Base-by-base conservation (phyloP, 2,329 filamentous ascomycete species). In the Saccharata proteae region DNA sequence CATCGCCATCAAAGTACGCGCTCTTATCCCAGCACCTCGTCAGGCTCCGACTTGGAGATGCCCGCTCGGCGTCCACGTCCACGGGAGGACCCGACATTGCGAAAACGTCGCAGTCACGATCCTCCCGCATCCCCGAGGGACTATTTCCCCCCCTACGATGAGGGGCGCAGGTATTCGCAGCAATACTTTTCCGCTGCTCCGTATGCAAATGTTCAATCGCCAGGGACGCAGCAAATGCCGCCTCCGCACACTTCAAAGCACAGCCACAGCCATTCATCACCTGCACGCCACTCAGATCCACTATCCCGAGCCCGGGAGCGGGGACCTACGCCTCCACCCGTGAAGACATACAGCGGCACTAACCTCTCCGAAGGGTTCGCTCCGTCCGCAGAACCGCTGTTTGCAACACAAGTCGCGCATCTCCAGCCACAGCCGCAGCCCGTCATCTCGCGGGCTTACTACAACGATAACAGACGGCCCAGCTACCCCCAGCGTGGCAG, bases 351-450 rank as follows among this genome's bases (percentile, higher is more conserved):
- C 14, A 30, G 28, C 6, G 33, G 33, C 19, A 35, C 33, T 12
- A 35, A 35, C 12, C 33, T 35, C 12, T 26, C 23, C 11, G 14
- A 48, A 44, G 45, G 52, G 1, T 67, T 64, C 39, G 57, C 49
- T 5, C 63, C 63, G 3, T 61, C 57, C 2, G 57, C 57, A 25
- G 48, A 52, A 2, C 63, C 62, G 3, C 42, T 64, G 3, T 66
- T 66, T 37, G 63, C 63, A 4, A 59, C 60, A 1, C 58, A 60
- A 11, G 53, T 64, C 4, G 58, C 59, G 5, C 52, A 57, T 16
- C 33, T 56, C 19, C 48, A 58, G 35, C 45, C 47, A 17, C 43
- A 23, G 6, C 23, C 38, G 22, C 9, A 10, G 8, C 17, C 11
- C 27, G 15, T n/a, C 33, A 33, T 4, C n/a, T 23, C 9, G 15